Evolutionary conservation across 2,329 filamentous ascomycete genomes (phyloP).

Genomic region (Colletotrichum tropicale): DNA sequence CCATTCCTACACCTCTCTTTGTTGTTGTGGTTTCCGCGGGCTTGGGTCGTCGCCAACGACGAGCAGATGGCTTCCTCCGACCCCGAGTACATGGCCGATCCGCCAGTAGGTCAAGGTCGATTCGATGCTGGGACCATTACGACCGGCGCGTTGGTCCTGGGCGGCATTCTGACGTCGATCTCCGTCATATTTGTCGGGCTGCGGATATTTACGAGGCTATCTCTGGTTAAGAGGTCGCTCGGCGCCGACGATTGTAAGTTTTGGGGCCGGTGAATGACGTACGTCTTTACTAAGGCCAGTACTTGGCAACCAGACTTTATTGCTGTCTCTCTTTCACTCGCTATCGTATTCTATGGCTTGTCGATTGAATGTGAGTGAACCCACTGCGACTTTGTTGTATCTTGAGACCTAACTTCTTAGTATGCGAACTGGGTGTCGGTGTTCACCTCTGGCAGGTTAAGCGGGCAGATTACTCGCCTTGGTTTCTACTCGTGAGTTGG

Average conservation of each 20-base stretch:
- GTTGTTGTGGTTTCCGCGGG: not conserved
- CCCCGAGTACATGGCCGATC: conserved; percentile 10
- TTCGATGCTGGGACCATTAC: conserved; percentile 8
- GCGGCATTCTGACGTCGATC: not conserved
- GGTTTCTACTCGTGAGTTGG: not conserved
- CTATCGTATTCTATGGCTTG: not conserved
- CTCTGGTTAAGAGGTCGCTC: not conserved
- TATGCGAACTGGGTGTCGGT: conserved; percentile 6
- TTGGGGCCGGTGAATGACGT: accelerated
- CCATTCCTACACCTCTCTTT: not conserved
- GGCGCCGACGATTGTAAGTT: conserved; percentile 11
- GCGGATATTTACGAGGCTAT: conserved; percentile 4
- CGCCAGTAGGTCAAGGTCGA: not conserved
- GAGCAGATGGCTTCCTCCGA: not conserved
- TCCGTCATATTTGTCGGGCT: not conserved
- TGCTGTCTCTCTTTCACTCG: not conserved
- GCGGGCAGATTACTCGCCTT: not conserved
- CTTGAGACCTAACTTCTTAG: not conserved
- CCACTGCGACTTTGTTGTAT: accelerated
- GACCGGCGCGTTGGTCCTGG: not conserved
- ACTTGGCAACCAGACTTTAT: not conserved
- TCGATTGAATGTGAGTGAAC: not conserved
- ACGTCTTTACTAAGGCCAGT: not conserved
- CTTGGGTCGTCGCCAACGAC: not conserved
- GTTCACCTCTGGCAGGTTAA: conserved; percentile 14